phyloP scores from a whole-genome alignment of 169 alveolate genomes.

The Plasmodium vinckei region DNA sequence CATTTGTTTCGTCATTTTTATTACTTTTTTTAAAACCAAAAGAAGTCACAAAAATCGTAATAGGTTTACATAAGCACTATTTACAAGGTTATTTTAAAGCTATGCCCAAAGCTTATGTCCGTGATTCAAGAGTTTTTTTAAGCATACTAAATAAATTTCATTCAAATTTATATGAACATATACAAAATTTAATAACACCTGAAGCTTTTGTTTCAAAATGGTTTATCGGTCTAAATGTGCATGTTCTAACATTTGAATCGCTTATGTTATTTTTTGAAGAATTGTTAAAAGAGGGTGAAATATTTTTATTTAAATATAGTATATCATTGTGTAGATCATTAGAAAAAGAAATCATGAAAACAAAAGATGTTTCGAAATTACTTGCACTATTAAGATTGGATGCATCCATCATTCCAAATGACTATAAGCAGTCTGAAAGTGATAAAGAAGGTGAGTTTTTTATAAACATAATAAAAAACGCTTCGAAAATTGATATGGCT shows the following conservation, averaged over 20 bases:
- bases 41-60: constrained; percentile 80
- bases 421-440: constrained; percentile 71
- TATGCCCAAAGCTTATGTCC: constrained; percentile 83
- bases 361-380: constrained; percentile 80
- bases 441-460: constrained; percentile 77
- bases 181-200: constrained; percentile 82
- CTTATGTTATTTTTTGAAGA: constrained; percentile 78
- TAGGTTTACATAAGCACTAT: constrained; percentile 77
- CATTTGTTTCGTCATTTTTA: constrained; percentile 83
- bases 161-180: constrained; percentile 76
- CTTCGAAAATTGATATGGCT: constrained; percentile 76
- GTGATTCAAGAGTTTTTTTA: constrained; percentile 85
- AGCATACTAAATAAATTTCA: constrained; percentile 78
- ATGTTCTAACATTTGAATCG: constrained; percentile 82
- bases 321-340: constrained; percentile 79
- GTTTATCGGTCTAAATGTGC: constrained; percentile 86
- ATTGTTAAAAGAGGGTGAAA: constrained; percentile 79
- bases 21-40: constrained; percentile 79
- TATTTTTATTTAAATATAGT: constrained; percentile 82
- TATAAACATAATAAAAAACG: constrained; percentile 77
- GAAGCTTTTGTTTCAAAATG: constrained; percentile 88
- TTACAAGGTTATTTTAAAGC: constrained; percentile 86
- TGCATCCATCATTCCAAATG: constrained; percentile 79
- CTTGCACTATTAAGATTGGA: constrained; percentile 82
- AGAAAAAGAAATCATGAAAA: constrained; percentile 76